Evolutionary conservation across 371 early-diverging fungal species (phyloP), one percentile per base, ranked within the genome.

Genomic region (Massospora cicadina): DNA sequence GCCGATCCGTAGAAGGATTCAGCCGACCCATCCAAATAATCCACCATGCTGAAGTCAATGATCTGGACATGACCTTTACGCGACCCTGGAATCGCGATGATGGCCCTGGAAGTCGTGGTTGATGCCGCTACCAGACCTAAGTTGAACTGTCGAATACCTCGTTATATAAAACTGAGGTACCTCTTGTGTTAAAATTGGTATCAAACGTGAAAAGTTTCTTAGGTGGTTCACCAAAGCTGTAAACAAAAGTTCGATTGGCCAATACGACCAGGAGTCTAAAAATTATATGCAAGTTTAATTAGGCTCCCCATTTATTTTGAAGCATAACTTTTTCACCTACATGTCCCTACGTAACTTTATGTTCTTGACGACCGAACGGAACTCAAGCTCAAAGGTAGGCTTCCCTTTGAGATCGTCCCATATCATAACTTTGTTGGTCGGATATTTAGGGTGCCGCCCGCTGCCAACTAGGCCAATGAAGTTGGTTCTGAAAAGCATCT

Each of bases 391-490:
- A 2, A 85, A 72, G 1, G 90, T 82, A 2, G 82, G 74, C 61
- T 82, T 81, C 61, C 76, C 77, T 70, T 82, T 86, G 13, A 80
- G 77, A 65, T 91, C 94, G 66, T 95, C 88, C 77, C 85, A 87
- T 60, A 89, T 84, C 65, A 96, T 85, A 32, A 88, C 98, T 72
- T 93, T 94, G 69, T 93, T 96, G 33, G 81, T 93, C 66, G 81
- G 88, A 70, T 80, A 91, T 72, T 79, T 84, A 61, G 81, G 94
- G 74, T 84, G 88, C 69, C 80, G 83, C 2, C 95, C 96, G 17
- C 93, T 90, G n/a, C 96, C 97, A 21, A 96, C 95, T 58, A 98
- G 79, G 0, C 95, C 97, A 29, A 98, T 80, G 64, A 91, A 85
- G 60, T 88, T 89, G 60, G 93, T 92, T 7, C 89, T 84, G 72